Evolutionary conservation across 768 basidiomycete species (phyloP).

Genomic region (Mycena indigotica): DNA sequence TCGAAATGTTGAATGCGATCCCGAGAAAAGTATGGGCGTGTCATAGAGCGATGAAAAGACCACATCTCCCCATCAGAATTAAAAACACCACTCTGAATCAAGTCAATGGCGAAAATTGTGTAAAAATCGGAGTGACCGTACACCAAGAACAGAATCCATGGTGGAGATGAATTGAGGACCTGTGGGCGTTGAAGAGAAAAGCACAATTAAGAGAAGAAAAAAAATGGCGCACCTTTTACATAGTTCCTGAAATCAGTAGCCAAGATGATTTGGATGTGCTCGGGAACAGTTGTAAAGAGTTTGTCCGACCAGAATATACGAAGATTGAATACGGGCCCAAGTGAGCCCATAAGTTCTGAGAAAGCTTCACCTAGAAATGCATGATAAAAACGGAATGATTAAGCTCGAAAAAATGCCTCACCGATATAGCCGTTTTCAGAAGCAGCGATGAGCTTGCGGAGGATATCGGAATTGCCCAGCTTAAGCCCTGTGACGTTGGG

Average conservation of each 20-base stretch:
- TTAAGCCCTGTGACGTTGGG: constrained; percentile 34
- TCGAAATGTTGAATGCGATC: constrained; percentile 44
- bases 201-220: neutral
- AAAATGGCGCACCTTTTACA: too few species aligned
- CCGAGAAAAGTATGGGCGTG: constrained; percentile 51
- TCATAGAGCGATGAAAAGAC: constrained; percentile 56
- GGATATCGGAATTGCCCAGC: constrained; percentile 38
- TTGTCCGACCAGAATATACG: too few species aligned
- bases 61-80: constrained; percentile 55
- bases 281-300: too few species aligned
- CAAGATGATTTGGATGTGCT: too few species aligned
- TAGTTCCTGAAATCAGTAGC: constrained; percentile 15
- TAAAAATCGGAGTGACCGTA: constrained; percentile 28
- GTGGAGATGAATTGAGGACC: constrained; percentile 30
- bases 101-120: neutral
- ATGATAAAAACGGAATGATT: neutral
- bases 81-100: constrained; percentile 48
- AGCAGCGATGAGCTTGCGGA: constrained; percentile 24
- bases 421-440: constrained; percentile 39
- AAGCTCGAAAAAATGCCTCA: constrained; percentile 12
- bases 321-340: too few species aligned
- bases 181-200: constrained; percentile 18
- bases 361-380: constrained; percentile 30
- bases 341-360: too few species aligned
- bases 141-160: constrained; percentile 33